phyloP scores from a whole-genome alignment of 2,329 filamentous ascomycete species.

The Achaetomium macrosporum region DNA sequence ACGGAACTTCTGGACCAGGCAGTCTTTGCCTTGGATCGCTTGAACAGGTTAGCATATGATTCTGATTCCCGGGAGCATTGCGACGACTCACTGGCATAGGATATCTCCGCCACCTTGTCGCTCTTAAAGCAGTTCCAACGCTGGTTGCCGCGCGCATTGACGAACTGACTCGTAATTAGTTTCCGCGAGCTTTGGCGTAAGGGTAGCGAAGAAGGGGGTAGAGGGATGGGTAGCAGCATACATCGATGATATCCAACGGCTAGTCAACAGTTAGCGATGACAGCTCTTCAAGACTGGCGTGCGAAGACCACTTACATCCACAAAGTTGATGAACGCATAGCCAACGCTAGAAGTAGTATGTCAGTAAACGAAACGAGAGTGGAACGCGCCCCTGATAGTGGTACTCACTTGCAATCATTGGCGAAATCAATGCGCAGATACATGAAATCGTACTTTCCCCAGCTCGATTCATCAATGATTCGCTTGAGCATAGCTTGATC shows the following conservation, averaged over 20 bases:
- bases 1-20: constrained; percentile 87
- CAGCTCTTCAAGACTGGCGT: background rate
- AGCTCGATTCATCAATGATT: constrained; percentile 71
- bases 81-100: constrained; percentile 75
- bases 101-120: constrained; percentile 81
- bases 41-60: constrained; percentile 26
- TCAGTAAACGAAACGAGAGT: background rate
- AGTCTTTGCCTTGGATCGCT: constrained; percentile 91
- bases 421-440: constrained; percentile 88
- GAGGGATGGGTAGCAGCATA: constrained; percentile 34
- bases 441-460: constrained; percentile 87
- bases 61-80: background rate
- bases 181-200: background rate
- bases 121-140: constrained; percentile 77
- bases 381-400: background rate
- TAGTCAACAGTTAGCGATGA: constrained; percentile 38
- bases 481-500: constrained; percentile 70
- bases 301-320: constrained; percentile 52
- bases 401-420: constrained; percentile 72
- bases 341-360: constrained; percentile 63
- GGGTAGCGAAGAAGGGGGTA: background rate
- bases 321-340: constrained; percentile 96
- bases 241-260: constrained; percentile 68
- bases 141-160: constrained; percentile 62
- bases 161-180: constrained; percentile 51